These are phyloP conservation scores for Exsudoporus frostii DNA, from an alignment of 768 basidiomycete species.

Conservation along the genomic window DNA sequence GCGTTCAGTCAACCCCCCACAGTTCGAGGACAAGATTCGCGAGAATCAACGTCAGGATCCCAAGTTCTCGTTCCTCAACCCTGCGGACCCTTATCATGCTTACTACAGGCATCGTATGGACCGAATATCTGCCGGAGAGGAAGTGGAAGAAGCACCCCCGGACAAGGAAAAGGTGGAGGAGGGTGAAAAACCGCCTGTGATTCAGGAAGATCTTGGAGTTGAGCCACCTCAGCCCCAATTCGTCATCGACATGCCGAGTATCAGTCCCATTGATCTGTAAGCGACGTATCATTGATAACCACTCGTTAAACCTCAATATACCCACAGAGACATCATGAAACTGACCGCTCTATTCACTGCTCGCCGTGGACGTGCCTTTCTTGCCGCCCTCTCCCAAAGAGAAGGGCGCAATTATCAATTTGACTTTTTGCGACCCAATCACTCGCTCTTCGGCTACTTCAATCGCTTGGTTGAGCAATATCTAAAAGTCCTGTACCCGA, in stretches of 20 bases:
- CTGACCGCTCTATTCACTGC: conserved; percentile 96
- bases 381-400: conserved; percentile 75
- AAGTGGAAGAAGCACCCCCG: conserved; percentile 54
- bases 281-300: conserved; percentile 32
- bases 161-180: conserved; percentile 43
- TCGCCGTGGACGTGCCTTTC: conserved; percentile 82
- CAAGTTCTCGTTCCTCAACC: conserved; percentile 98
- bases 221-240: conserved; percentile 84
- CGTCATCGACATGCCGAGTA: conserved; percentile 80
- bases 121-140: conserved; percentile 71
- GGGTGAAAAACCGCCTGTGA: conserved; percentile 29
- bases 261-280: conserved; percentile 87
- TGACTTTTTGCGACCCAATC: conserved; percentile 93
- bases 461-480: conserved; percentile 98
- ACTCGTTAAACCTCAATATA: not conserved
- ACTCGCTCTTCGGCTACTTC: conserved; percentile 95
- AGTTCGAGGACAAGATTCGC: conserved; percentile 96
- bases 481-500: conserved; percentile 83
- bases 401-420: conserved; percentile 98
- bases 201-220: conserved; percentile 59
- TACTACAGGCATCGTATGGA: conserved; percentile 95
- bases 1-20: conserved; percentile 87
- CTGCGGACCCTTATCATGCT: conserved; percentile 95
- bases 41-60: conserved; percentile 95
- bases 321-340: conserved; percentile 85